Percentiles rank a stretch among this genome's conserved stretches.
Evolutionary conservation across 805 yeast genomes (phyloP).

Genomic region (Sporopachydermia lactativora): DNA sequence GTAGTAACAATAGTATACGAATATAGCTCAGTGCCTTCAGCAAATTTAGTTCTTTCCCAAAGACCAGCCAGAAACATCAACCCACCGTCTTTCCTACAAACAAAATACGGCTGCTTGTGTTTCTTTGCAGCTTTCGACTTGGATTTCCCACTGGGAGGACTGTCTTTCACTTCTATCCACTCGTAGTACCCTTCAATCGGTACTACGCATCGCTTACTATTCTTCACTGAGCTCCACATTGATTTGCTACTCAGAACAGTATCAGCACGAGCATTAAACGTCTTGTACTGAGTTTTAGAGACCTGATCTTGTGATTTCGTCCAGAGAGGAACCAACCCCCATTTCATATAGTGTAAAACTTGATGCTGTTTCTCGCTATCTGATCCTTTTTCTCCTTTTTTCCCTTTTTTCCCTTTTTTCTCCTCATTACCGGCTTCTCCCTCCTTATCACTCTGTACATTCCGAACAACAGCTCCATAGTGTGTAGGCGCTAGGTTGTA

Average conservation of each 20-base stretch:
- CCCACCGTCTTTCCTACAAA: constrained; percentile 36
- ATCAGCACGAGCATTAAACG: constrained; percentile 69
- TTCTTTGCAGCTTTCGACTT: constrained; percentile 15
- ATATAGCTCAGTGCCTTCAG: constrained; percentile 17
- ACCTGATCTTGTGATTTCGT: constrained; percentile 23
- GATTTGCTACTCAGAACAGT: constrained; percentile 31
- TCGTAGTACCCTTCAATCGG: constrained; percentile 81
- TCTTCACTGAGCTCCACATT: constrained; percentile 42
- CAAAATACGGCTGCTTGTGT: constrained; percentile 41
- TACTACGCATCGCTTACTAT: constrained; percentile 49
- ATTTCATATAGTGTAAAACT: constrained; percentile 42
- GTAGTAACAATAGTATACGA: constrained; percentile 67
- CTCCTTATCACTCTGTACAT: constrained; percentile 3
- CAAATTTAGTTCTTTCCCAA: constrained; percentile 15
- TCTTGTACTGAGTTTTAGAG: constrained; percentile 24
- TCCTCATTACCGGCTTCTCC: constrained; percentile 3
- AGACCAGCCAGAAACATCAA: constrained; percentile 58
- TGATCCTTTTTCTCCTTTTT: not conserved
- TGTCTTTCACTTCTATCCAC: too few species aligned
- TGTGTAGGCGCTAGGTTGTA: constrained; percentile 14
- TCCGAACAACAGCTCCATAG: constrained; percentile 12
- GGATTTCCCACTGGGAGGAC: too few species aligned
- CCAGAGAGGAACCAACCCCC: constrained; percentile 74
- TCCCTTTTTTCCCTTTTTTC: constrained; percentile 3
- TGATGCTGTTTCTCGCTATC: constrained; percentile 2